phyloP scores from a whole-genome alignment of 768 basidiomycete genomes.

The Crepidotus variabilis region DNA sequence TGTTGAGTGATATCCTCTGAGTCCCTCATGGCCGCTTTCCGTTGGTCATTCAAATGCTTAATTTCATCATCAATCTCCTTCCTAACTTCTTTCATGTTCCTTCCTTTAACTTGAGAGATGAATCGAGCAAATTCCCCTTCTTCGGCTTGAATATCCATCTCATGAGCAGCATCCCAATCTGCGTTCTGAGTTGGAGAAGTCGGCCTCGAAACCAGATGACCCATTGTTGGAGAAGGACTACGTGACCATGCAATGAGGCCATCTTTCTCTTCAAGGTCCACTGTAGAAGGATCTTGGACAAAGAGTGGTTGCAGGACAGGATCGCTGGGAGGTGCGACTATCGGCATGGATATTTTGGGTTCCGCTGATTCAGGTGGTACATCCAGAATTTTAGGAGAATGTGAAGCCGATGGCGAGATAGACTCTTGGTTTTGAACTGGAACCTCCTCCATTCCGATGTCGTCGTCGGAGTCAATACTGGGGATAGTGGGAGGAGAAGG shows the following conservation, averaged over 20 bases:
- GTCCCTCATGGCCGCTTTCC: conserved; percentile 87
- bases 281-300: not conserved
- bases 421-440: not conserved
- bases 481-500: conserved; percentile 2
- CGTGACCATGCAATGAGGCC: conserved; percentile 23
- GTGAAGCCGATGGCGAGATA: not conserved
- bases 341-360: not conserved
- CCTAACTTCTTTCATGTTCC: conserved; percentile 74
- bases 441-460: conserved; percentile 22
- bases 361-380: not conserved
- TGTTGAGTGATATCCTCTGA: conserved; percentile 94
- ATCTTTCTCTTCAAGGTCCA: conserved; percentile 5
- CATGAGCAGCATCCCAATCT: conserved; percentile 81
- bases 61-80: conserved; percentile 94
- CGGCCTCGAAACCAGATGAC: conserved; percentile 11
- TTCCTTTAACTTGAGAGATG: conserved; percentile 86
- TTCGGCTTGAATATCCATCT: conserved; percentile 77
- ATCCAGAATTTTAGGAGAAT: not conserved
- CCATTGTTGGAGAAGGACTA: conserved; percentile 22
- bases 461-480: conserved; percentile 6
- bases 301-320: not conserved
- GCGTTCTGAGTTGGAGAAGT: conserved; percentile 19
- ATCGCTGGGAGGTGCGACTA: not conserved
- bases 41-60: conserved; percentile 70
- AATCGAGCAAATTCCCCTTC: conserved; percentile 91